Evolutionary conservation across 371 early-diverging fungal genomes (phyloP).

Genomic region (Conidiobolus incongruus): DNA sequence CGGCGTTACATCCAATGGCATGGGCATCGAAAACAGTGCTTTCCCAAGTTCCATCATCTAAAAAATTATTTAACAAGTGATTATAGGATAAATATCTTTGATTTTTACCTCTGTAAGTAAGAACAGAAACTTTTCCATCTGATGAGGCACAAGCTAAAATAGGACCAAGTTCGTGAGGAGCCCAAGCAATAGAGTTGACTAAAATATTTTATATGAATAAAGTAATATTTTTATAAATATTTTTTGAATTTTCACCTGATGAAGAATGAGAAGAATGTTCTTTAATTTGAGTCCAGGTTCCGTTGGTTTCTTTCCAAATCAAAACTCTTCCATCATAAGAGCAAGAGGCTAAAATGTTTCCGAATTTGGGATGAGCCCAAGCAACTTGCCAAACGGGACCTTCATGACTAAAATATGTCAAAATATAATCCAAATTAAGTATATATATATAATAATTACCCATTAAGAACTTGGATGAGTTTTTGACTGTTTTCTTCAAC

Average conservation of each 20-base stretch:
- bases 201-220: background rate
- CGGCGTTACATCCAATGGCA: constrained; percentile 78
- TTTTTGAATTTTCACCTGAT: constrained; percentile 30
- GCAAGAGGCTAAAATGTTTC: constrained; percentile 84
- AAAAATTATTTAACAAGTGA: background rate
- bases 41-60: constrained; percentile 70
- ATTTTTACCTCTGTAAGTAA: constrained; percentile 60
- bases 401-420: constrained; percentile 39
- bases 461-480: constrained; percentile 50
- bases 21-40: constrained; percentile 59
- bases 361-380: constrained; percentile 97
- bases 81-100: background rate
- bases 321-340: constrained; percentile 86
- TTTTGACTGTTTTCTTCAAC: constrained; percentile 64
- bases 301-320: constrained; percentile 83
- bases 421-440: background rate
- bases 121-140: constrained; percentile 78
- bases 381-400: constrained; percentile 99
- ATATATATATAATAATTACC: constrained; percentile 15
- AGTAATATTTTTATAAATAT: background rate
- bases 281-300: constrained; percentile 67
- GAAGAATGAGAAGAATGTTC: constrained; percentile 75
- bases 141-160: constrained; percentile 87
- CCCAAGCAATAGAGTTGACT: constrained; percentile 93
- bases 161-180: constrained; percentile 90